phyloP scores from a whole-genome alignment of 352 stramenopile genomes.

The Globisporangium mamillatum region DNA sequence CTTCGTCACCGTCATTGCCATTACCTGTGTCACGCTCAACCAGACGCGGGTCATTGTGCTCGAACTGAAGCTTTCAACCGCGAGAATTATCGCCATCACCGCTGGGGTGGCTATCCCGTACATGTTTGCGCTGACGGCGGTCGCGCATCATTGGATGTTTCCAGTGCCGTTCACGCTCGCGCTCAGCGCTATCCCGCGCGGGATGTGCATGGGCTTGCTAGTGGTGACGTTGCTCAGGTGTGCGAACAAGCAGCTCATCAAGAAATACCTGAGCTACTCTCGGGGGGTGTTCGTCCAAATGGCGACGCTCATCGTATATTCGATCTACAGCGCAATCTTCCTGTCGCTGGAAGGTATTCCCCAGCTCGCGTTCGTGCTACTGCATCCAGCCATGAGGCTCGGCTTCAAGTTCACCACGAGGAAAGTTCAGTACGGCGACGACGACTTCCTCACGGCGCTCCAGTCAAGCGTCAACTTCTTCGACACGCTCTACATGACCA shows the following conservation, averaged over 20 bases:
- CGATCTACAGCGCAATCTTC: neutral
- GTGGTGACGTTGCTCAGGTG: neutral
- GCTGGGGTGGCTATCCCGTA: neutral
- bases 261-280: neutral
- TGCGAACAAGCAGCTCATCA: neutral
- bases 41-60: neutral
- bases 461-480: constrained; percentile 22
- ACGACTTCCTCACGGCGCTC: neutral
- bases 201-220: neutral
- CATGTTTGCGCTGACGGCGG: neutral
- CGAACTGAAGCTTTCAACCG: neutral
- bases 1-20: no score
- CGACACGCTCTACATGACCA: constrained; percentile 32
- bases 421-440: neutral
- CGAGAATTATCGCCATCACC: neutral
- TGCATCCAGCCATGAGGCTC: constrained; percentile 2
- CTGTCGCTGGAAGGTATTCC: neutral
- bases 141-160: neutral
- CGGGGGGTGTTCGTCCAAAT: neutral
- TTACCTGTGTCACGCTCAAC: no score
- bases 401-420: neutral
- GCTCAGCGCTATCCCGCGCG: neutral
- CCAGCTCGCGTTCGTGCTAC: constrained; percentile 11
- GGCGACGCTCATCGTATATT: neutral
- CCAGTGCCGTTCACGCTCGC: neutral